Percentiles rank a stretch among this genome's conserved stretches.
Evolutionary conservation across 768 basidiomycete genomes (phyloP).

Genomic region (Lentinula guzmanii): DNA sequence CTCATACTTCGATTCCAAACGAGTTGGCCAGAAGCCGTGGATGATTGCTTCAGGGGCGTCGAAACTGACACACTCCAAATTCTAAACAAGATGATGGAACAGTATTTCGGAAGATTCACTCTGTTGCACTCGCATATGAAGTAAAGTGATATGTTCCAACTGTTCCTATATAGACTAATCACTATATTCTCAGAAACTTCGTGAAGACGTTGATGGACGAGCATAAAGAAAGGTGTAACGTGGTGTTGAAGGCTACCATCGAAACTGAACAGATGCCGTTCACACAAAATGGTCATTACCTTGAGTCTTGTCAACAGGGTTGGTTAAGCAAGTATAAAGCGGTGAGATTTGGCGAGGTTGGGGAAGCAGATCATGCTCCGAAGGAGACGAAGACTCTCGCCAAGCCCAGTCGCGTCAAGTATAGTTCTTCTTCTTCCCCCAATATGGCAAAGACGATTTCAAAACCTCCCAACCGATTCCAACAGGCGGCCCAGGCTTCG

Average conservation of each 20-base stretch:
- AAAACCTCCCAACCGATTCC: too few species aligned
- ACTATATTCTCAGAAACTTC: neutral
- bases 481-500: neutral
- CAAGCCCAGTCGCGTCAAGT: too few species aligned
- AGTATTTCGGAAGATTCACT: constrained; percentile 30
- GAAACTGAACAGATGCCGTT: constrained; percentile 30
- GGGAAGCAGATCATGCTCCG: neutral
- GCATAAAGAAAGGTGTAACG: constrained; percentile 14
- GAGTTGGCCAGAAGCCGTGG: constrained; percentile 15
- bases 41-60: constrained; percentile 6
- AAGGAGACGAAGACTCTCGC: too few species aligned
- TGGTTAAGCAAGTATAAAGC: constrained; percentile 31
- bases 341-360: constrained; percentile 14
- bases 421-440: too few species aligned
- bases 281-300: constrained; percentile 39
- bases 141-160: constrained; percentile 12
- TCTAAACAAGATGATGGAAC: constrained; percentile 9
- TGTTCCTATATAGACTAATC: neutral
- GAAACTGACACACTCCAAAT: constrained; percentile 14
- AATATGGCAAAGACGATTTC: too few species aligned
- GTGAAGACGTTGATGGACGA: neutral
- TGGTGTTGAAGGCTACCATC: constrained; percentile 22
- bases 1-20: constrained; percentile 18
- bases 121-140: constrained; percentile 20
- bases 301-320: constrained; percentile 24